These are phyloP conservation scores for Wickerhamiella qilinensis DNA, from an alignment of 805 yeast genomes.

Conservation along the genomic window DNA sequence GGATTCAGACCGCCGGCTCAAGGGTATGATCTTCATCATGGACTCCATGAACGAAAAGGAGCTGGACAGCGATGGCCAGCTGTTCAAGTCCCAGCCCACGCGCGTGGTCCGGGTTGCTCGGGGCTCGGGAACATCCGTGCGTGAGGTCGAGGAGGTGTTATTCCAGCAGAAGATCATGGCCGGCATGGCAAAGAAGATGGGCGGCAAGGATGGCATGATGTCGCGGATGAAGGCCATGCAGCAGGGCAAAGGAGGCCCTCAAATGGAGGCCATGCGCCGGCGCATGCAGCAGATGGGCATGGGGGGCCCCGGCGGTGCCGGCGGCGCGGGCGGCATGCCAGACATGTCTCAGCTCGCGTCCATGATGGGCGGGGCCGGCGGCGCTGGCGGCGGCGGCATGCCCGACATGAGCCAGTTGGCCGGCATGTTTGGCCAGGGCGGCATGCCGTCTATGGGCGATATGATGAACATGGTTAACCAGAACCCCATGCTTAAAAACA, in stretches of 20 bases:
- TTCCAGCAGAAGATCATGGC: constrained; percentile 91
- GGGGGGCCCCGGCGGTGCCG: constrained; percentile 1
- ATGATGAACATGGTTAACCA: constrained; percentile 43
- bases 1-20: constrained; percentile 70
- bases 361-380: constrained; percentile 23
- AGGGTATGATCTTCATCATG: constrained; percentile 77
- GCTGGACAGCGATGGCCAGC: constrained; percentile 73
- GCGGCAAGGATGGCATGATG: constrained; percentile 39
- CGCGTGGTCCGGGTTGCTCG: constrained; percentile 81
- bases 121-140: constrained; percentile 85
- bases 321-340: constrained; percentile 27
- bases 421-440: constrained; percentile 41
- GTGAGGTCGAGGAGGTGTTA: constrained; percentile 84
- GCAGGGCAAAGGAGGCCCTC: constrained; percentile 24
- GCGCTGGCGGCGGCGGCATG: constrained; percentile 38
- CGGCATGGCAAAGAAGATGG: constrained; percentile 63
- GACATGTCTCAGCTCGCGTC: constrained; percentile 10
- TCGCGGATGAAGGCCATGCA: constrained; percentile 25
- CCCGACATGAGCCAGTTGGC: constrained; percentile 35
- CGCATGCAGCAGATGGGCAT: constrained; percentile 26
- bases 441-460: constrained; percentile 53
- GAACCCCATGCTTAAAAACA: constrained; percentile 33
- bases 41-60: constrained; percentile 93
- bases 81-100: constrained; percentile 65
- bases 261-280: constrained; percentile 31